A percentile compares a stretch with the other conserved stretches of the same genome.
Conservation (phyloP, 2,329 filamentous ascomycete species). For the Xylaria polymorpha region DNA sequence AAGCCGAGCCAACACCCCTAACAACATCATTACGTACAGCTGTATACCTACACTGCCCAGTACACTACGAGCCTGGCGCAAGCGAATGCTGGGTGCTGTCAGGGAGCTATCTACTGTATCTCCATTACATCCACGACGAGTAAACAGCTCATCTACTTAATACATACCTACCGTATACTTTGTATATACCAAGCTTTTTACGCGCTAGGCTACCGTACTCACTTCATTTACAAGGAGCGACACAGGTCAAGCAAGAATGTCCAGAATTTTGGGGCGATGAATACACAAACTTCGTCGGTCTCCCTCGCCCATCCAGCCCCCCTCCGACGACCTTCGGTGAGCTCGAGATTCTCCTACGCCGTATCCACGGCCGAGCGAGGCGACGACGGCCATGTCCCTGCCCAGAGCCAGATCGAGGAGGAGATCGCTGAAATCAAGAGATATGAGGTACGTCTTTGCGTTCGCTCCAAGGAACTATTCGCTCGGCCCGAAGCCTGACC, state of each 20-base stretch:
- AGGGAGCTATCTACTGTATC: not conserved
- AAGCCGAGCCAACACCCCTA: not conserved
- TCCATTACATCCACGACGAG: not conserved
- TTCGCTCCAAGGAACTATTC: not conserved
- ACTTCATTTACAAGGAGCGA: not conserved
- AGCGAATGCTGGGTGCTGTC: not conserved
- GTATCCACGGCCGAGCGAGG: constrained; percentile 74
- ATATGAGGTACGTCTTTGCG: constrained; percentile 74
- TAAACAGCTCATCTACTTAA: not conserved
- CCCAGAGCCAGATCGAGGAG: constrained; percentile 82
- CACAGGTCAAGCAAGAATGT: constrained; percentile 51
- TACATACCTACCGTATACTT: not conserved
- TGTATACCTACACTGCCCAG: not conserved
- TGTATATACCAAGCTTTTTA: not conserved
- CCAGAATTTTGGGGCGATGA: constrained; percentile 58
- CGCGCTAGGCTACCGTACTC: not conserved
- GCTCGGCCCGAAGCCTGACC: not conserved
- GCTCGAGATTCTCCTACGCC: constrained; percentile 74
- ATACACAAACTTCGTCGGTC: constrained; percentile 60
- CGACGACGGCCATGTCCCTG: constrained; percentile 63
- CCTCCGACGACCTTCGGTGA: constrained; percentile 66
- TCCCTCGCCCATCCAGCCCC: constrained; percentile 58
- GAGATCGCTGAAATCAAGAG: constrained; percentile 98
- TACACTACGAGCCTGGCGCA: not conserved
- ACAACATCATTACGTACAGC: constrained; percentile 1